Base-by-base conservation (phyloP, 179 eudicot species). In the Patellifolia procumbens region DNA sequence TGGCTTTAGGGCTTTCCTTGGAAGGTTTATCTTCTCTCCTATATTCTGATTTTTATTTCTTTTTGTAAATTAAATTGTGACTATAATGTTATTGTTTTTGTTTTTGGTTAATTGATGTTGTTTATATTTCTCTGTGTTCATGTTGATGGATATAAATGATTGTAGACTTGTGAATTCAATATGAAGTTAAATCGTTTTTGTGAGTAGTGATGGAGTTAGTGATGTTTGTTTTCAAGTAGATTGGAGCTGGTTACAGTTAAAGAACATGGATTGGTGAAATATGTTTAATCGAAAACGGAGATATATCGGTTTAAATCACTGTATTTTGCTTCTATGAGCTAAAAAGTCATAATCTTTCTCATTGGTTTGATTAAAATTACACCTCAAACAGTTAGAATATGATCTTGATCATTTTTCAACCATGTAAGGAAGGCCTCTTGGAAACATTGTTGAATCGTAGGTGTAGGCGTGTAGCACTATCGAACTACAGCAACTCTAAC, bases 1-100 rank as follows among this genome's bases (percentile, higher is more conserved):
- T 74, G 91, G 88, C 2, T 84, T 86, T 31, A 83, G 89, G 77
- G 78, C 92, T 82, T 85, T 92, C 8, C 78, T 92, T 49, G 84
- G 86, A 10, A 74, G 79, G 84, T 81, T 43, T 9, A 76, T 24
- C 7, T 37, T 4, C 0, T 37, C 7, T 5, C 42, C 42, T 8
- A 4, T 35, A 48, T 32, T 35, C 20, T 42, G 22, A 8, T 51
- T n/a, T 1, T 12, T 4, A 9, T 24, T 34, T 35, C 45, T 8
- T 29, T 58, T 37, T 37, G 42, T 37, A 53, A 31, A n/a, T 6
- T 56, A 31, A n/a, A 45, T 45, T 72, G 22, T 16, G 42, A 37
- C 5, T 8, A 37, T 37, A 37, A 7, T 37, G 2, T 37, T 37
- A 0, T 37, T 37, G 0, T 37, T 37, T 37, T 37, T 37, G 42